Conservation (phyloP, 805 yeast species). For the Kazachstania taianensis region DNA sequence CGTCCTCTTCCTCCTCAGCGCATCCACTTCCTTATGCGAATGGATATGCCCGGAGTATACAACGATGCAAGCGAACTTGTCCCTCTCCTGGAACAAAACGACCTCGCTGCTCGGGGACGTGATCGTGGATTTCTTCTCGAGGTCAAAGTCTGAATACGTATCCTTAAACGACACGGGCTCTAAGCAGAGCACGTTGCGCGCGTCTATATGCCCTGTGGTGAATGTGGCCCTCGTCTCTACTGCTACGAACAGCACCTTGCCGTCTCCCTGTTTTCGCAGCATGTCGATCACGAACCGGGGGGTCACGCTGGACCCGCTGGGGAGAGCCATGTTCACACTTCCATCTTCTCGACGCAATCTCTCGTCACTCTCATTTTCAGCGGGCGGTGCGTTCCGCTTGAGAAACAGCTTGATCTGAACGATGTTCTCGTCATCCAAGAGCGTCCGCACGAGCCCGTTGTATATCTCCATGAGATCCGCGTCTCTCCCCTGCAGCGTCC, state of each 20-base stretch:
- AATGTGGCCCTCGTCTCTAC: conserved; percentile 53
- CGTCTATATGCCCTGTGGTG: conserved; percentile 51
- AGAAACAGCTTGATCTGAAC: conserved; percentile 15
- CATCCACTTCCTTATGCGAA: conserved; percentile 11
- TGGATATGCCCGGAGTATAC: conserved; percentile 39
- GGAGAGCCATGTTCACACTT: not conserved
- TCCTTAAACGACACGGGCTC: conserved; percentile 57
- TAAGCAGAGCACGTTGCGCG: conserved; percentile 53
- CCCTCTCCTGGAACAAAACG: conserved; percentile 41
- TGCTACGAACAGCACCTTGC: conserved; percentile 53
- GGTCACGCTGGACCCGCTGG: conserved; percentile 9
- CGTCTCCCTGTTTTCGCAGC: conserved; percentile 6
- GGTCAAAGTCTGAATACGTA: conserved; percentile 48
- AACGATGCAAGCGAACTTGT: conserved; percentile 51
- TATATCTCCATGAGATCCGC: conserved; percentile 25
- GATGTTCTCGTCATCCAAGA: conserved; percentile 24
- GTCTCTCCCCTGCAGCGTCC: conserved; percentile 10
- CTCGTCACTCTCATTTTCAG: not conserved
- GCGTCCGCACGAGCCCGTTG: conserved; percentile 23
- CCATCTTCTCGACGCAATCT: not conserved
- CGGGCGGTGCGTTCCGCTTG: conserved; percentile 1
- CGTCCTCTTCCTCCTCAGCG: conserved; percentile 5
- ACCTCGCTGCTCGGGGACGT: conserved; percentile 50
- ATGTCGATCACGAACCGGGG: conserved; percentile 10
- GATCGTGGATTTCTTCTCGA: conserved; percentile 51